These are phyloP conservation scores for Xylaria sp. DNA, from an alignment of 2,329 filamentous ascomycete species.

Conservation along the genomic window DNA sequence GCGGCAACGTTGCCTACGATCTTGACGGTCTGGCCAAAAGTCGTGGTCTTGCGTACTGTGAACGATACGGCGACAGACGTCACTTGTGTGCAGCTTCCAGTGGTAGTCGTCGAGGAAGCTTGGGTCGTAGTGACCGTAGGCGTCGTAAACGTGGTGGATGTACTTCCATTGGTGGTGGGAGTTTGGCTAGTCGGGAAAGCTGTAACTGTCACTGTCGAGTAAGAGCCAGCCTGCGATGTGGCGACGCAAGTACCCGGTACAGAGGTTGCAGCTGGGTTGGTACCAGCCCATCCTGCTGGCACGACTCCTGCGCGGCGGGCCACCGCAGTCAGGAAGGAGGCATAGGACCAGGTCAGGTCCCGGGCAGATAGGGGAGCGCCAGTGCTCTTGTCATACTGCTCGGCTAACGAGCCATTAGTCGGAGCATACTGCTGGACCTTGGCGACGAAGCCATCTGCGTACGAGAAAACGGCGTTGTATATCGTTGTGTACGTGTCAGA, in stretches of 20 bases:
- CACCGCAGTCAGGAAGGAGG: conserved; percentile 69
- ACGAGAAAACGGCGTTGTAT: conserved; percentile 65
- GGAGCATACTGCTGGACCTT: conserved; percentile 72
- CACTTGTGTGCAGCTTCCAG: conserved; percentile 53
- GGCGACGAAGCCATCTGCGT: conserved; percentile 70
- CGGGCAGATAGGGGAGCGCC: conserved; percentile 69
- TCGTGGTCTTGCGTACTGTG: conserved; percentile 66
- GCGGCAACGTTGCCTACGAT: conserved; percentile 68
- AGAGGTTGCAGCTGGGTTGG: conserved; percentile 55
- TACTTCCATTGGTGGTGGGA: conserved; percentile 49
- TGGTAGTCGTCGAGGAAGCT: conserved; percentile 31
- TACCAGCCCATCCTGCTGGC: conserved; percentile 65
- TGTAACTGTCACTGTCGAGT: conserved; percentile 60
- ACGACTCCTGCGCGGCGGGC: conserved; percentile 66
- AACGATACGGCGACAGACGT: conserved; percentile 71
- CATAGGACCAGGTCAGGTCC: conserved; percentile 63
- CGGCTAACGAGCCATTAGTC: conserved; percentile 70
- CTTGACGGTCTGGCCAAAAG: conserved; percentile 72
- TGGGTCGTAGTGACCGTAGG: conserved; percentile 46
- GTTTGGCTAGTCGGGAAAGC: conserved; percentile 63
- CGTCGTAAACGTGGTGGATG: conserved; percentile 41
- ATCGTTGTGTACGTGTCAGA: conserved; percentile 64
- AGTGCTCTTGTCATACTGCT: conserved; percentile 70
- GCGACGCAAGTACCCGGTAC: conserved; percentile 62
- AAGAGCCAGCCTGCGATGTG: conserved; percentile 61